Evolutionary conservation across 2,329 filamentous ascomycete genomes (phyloP), one percentile per base, ranked within the genome.

Genomic region (Rhynchosporium graminicola): DNA sequence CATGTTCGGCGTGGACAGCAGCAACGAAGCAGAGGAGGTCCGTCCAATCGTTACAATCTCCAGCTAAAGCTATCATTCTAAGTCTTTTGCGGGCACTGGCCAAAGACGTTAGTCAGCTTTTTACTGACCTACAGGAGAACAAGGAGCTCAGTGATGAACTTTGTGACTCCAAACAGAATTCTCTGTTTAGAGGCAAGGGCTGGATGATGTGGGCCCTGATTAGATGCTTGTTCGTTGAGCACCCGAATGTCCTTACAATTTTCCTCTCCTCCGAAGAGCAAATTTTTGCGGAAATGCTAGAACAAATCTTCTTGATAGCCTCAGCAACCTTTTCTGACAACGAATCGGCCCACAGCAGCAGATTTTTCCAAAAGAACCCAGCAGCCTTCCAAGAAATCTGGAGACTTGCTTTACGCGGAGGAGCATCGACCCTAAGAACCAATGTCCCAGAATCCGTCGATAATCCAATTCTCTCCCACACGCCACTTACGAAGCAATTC

Each of bases 221-320:
- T 20, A 58, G 54, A 57, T 71, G 64, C 54, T 26, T 72, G n/a
- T 67, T 74, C 50, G 60, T 68, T 12, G 71, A 74, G 40, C 70
- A 70, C 43, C 68, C 72, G 5, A 65, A 66, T 46, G 61, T 64
- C 28, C 63, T 74, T 6, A 58, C 65, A 72, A 54, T 71, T 31
- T 62, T 62, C 1, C 15, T 64, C 4, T 64, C 67, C 26, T 56
- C 70, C 20, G 54, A 66, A 38, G 63, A 40, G 2, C 38, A 63
- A 8, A 12, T 31, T 0, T 65, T 71, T 33, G 52, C 45, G 9
- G 48, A 66, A 7, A 63, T 74, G 48, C 46, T 74, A n/a, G 61
- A 70, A 50, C 63, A 62, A 10, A 52, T 71, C 15, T 71, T 74
- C 52, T 71, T 67, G 63, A 52, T 74, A 57, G 66, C 68, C 20